Percentiles rank a stretch among this genome's conserved stretches.
Conservation (phyloP, 306 rosid genomes). For the Quercus agrifolia region DNA sequence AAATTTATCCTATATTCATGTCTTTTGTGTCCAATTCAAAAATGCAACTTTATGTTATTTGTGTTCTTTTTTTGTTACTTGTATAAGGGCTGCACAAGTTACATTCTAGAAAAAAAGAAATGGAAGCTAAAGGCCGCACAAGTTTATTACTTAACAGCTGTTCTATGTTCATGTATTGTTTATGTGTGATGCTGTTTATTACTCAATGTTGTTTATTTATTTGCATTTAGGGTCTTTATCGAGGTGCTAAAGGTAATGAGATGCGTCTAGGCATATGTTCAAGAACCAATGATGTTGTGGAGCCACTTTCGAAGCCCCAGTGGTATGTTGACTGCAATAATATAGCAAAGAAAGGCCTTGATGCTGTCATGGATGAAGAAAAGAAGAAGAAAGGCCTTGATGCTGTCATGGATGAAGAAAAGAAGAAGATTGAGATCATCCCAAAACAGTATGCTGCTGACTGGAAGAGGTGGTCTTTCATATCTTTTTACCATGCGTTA, state of each 20-base stretch:
- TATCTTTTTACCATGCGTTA: neutral
- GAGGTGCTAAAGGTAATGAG: constrained; percentile 80
- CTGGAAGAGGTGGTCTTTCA: constrained; percentile 60
- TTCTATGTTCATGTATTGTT: neutral
- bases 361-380: constrained; percentile 34
- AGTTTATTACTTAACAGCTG: neutral
- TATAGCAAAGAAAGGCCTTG: constrained; percentile 68
- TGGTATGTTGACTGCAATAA: constrained; percentile 79
- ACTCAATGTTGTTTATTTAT: constrained; percentile 1
- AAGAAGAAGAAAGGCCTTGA: too few species aligned
- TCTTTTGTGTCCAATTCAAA: neutral
- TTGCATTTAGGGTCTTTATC: constrained; percentile 64
- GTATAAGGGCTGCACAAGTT: too few species aligned
- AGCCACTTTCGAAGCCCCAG: constrained; percentile 90
- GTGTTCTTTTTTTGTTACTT: neutral
- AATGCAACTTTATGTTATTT: neutral
- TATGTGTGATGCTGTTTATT: neutral
- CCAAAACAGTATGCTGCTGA: constrained; percentile 86
- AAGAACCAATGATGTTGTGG: constrained; percentile 91
- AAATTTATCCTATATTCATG: neutral
- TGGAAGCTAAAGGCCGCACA: neutral
- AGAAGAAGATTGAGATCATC: constrained; percentile 50
- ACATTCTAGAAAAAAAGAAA: too few species aligned
- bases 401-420: too few species aligned
- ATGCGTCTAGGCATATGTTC: constrained; percentile 94